Evolutionary conservation across 352 stramenopile species (phyloP), one percentile per base, ranked within the genome.

Genomic region (Phytopythium vexans): DNA sequence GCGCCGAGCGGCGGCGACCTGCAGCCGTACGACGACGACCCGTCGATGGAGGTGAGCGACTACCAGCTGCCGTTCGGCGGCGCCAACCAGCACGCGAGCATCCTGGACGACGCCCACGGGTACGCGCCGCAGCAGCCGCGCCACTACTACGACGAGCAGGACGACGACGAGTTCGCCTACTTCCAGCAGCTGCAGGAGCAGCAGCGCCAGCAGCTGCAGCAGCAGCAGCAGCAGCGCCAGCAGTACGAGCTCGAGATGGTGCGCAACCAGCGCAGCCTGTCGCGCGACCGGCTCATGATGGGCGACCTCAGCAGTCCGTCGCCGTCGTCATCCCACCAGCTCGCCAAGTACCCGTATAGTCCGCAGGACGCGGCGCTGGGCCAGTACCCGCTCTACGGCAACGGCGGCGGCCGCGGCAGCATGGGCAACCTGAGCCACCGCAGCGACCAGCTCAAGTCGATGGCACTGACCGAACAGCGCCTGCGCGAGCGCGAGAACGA

Each of bases 401-500:
- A 55, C 2, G 58, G 44, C 8, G 37, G 16, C 6, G 54, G 59
- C 15, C 57, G 54, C 12, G 49, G 61, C 16, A 55, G 38, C 34
- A 44, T 12, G 38, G 48, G 39, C 11, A 60, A 59, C 42, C 52
- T 41, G 15, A 48, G 69, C 43, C 61, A 58, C 7, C 40, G 66
- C 35, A 74, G 58, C 33, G 63, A 75, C 45, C 68, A 76, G n/a
- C 64, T 72, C 51, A 86, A 84, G 56, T 79, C 80, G 4, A 46
- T 88, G 41, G 55, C 56, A 21, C 54, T 88, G 34, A 78, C 65
- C 8, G 80, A 88, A 27, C 74, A 88, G 54, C 80, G 77, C 7
- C 73, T 85, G n/a, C 77, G 68, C 46, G 69, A 83, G 42, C 68
- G 70, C 12, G 71, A 87, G 69, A 78, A 83, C 44, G 80, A 88